Evolutionary conservation across 140 eudicot species (phyloP).

Genomic region (Ambrosia hybrid): DNA sequence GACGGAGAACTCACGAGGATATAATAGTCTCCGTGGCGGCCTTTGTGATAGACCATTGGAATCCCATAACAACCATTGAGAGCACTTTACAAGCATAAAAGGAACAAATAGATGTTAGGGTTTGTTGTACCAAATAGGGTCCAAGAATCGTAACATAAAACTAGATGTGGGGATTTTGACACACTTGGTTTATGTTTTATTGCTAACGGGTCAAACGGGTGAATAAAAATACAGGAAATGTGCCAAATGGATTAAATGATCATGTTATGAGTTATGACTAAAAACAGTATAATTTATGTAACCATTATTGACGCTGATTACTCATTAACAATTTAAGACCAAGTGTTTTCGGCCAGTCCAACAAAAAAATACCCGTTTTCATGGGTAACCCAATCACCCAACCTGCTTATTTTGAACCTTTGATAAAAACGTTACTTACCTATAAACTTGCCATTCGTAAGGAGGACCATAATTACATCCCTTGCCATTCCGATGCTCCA

Average conservation of each 20-base stretch:
- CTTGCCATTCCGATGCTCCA: constrained; percentile 57
- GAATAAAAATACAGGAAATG: neutral
- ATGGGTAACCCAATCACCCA: neutral
- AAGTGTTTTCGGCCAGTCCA: neutral
- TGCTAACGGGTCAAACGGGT: neutral
- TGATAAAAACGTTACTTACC: constrained; percentile 22
- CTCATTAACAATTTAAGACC: neutral
- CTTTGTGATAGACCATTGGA: constrained; percentile 59
- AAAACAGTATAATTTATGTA: too few relatives aligned
- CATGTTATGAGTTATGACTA: too few relatives aligned
- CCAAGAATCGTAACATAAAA: neutral
- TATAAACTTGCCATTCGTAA: constrained; percentile 62
- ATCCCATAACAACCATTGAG: constrained; percentile 57
- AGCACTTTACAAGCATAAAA: constrained; percentile 32
- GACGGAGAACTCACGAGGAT: constrained; percentile 42
- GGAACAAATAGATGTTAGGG: constrained; percentile 1
- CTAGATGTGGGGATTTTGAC: neutral
- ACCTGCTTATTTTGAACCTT: neutral
- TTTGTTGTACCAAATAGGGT: neutral
- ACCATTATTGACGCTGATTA: too few relatives aligned
- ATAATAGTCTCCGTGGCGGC: constrained; percentile 57
- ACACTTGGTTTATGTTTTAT: neutral
- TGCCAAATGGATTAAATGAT: neutral
- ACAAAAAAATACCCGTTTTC: neutral
- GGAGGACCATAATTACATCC: constrained; percentile 66